phyloP scores from a whole-genome alignment of 768 basidiomycete genomes.

The Termitomyces bulborhizus region DNA sequence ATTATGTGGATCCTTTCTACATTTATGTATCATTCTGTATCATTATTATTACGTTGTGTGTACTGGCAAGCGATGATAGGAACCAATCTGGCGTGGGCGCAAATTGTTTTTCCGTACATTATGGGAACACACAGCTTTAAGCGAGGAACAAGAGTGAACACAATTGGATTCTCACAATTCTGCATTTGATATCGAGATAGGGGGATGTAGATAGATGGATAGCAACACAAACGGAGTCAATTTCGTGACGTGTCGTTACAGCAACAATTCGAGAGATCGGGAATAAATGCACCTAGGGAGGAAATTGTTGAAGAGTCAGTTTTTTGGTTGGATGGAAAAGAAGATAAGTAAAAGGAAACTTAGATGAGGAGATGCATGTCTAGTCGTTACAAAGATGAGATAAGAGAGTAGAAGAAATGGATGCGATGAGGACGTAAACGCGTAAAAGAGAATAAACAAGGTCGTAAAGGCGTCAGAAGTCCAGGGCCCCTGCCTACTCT shows the following conservation, averaged over 20 bases:
- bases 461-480: conserved; percentile 16
- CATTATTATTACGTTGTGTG: background rate
- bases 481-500: conserved; percentile 6
- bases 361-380: conserved; percentile 49
- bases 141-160: background rate
- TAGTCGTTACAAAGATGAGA: conserved; percentile 60
- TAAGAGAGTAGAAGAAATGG: conserved; percentile 2
- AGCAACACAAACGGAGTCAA: conserved; percentile 5
- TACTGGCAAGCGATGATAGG: background rate
- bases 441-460: conserved; percentile 12
- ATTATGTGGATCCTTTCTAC: background rate
- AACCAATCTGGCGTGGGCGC: background rate
- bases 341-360: conserved; percentile 18
- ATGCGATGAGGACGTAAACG: conserved; percentile 10
- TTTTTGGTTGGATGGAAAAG: conserved; percentile 20
- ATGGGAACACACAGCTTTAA: background rate
- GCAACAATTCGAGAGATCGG: conserved; percentile 2
- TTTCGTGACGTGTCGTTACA: conserved; percentile 12
- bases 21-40: background rate
- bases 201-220: conserved; percentile 3
- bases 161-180: background rate
- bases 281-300: background rate
- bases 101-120: background rate
- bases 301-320: background rate
- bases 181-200: background rate